These are phyloP conservation scores for Lactifluus rugatus DNA, from an alignment of 768 basidiomycete genomes.

Conservation along the genomic window DNA sequence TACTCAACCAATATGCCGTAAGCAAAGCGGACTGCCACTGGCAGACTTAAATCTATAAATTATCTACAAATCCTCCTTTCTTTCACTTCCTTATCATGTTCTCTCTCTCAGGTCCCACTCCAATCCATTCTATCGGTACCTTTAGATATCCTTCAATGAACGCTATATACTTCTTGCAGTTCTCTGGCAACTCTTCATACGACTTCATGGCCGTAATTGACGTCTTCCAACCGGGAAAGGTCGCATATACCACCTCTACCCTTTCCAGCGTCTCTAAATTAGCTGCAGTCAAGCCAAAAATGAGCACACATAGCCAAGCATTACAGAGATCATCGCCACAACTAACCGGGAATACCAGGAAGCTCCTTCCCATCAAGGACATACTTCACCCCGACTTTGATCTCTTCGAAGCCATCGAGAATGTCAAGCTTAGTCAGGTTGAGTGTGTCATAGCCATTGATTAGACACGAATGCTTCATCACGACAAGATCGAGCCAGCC, in stretches of 20 bases:
- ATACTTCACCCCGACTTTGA: constrained; percentile 84
- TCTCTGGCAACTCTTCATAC: constrained; percentile 71
- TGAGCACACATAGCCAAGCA: not conserved
- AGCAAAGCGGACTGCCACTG: too few species aligned
- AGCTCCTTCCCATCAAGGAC: constrained; percentile 66
- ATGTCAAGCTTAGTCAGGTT: constrained; percentile 97
- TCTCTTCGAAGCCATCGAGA: constrained; percentile 72
- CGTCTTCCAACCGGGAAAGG: constrained; percentile 84
- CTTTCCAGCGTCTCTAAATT: constrained; percentile 71
- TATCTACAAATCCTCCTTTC: not conserved
- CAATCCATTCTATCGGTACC: constrained; percentile 83
- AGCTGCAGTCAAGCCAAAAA: constrained; percentile 36
- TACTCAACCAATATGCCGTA: constrained; percentile 21
- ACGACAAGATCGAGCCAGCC: constrained; percentile 98
- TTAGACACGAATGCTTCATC: constrained; percentile 80
- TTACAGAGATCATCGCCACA: constrained; percentile 21
- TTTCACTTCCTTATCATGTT: constrained; percentile 47
- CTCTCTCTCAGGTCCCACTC: constrained; percentile 80
- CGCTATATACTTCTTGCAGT: constrained; percentile 76
- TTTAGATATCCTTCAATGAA: constrained; percentile 73
- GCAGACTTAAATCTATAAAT: too few species aligned
- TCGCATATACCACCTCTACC: constrained; percentile 81
- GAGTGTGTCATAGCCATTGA: constrained; percentile 91
- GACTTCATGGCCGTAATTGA: constrained; percentile 54
- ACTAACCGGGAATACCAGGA: constrained; percentile 72